Conservation (phyloP, 495 filamentous ascomycete species). For the Astrothelium macrocarpum region DNA sequence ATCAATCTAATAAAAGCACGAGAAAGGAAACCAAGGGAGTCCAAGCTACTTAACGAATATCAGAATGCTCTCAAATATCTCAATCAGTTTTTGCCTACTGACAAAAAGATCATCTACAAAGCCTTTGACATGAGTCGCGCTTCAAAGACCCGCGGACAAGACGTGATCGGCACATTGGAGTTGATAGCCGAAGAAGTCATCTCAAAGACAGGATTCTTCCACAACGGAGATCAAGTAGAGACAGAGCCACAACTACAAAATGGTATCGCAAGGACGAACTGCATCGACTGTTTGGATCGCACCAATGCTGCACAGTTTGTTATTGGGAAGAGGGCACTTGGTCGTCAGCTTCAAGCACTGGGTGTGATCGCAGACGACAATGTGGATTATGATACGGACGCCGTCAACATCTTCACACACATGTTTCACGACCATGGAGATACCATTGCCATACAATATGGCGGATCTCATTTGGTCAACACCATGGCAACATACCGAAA, state of each 20-base stretch:
- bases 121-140: constrained; percentile 98
- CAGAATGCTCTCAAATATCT: constrained; percentile 82
- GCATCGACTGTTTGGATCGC: constrained; percentile 92
- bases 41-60: constrained; percentile 80
- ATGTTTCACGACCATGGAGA: constrained; percentile 98
- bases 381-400: constrained; percentile 89
- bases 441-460: constrained; percentile 95
- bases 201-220: constrained; percentile 82
- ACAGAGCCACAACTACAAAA: constrained; percentile 68
- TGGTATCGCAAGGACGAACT: constrained; percentile 89
- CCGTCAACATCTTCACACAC: constrained; percentile 88
- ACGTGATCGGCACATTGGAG: constrained; percentile 89
- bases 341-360: constrained; percentile 84
- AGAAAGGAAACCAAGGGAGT: constrained; percentile 86
- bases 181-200: constrained; percentile 79
- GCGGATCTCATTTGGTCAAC: constrained; percentile 93
- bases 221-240: constrained; percentile 65
- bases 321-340: constrained; percentile 89
- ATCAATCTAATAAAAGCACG: constrained; percentile 89
- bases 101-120: constrained; percentile 80
- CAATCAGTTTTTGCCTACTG: constrained; percentile 81
- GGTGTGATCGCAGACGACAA: constrained; percentile 71
- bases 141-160: constrained; percentile 84
- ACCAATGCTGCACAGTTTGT: constrained; percentile 98
- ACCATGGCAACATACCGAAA: constrained; percentile 98